Evolutionary conservation across 306 rosid species (phyloP).

Genomic region (Citrullus mucosospermus): DNA sequence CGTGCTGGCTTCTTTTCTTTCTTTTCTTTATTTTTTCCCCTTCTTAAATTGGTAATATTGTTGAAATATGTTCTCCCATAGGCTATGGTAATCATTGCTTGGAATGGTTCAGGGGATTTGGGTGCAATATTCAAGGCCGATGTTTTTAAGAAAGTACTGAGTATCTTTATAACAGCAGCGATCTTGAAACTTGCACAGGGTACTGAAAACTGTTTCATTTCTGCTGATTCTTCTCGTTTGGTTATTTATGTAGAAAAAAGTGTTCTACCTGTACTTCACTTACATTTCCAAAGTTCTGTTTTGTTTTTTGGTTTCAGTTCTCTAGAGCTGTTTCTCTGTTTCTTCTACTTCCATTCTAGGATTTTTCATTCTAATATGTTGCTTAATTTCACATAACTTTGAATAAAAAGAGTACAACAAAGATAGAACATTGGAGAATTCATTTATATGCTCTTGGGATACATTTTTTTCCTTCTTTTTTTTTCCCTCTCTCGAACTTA

Average conservation of each 20-base stretch:
- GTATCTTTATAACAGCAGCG: slow-evolving; percentile 93
- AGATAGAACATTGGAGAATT: neutral
- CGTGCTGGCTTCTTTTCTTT: neutral
- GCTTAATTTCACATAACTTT: neutral
- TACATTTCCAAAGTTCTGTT: neutral
- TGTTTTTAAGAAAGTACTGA: slow-evolving; percentile 81
- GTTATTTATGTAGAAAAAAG: neutral
- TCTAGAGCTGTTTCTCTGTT: neutral
- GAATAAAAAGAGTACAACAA: neutral
- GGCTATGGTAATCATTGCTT: slow-evolving; percentile 94
- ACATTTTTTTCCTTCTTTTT: neutral
- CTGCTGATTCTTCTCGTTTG: neutral
- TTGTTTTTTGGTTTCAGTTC: neutral
- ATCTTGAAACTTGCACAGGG: slow-evolving; percentile 91
- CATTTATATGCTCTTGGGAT: neutral
- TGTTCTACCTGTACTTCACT: neutral
- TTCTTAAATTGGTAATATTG: slow-evolving; percentile 13
- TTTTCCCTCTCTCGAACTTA: too few relatives aligned
- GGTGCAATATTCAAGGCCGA: slow-evolving; percentile 49
- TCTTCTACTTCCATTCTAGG: neutral
- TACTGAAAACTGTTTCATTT: slow-evolving; percentile 25
- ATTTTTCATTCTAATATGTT: neutral
- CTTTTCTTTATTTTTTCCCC: neutral
- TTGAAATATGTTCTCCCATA: slow-evolving; percentile 24
- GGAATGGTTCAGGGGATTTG: slow-evolving; percentile 61